These are phyloP conservation scores for Candida tallmaniae DNA, from an alignment of 805 yeast genomes.

Conservation along the genomic window DNA sequence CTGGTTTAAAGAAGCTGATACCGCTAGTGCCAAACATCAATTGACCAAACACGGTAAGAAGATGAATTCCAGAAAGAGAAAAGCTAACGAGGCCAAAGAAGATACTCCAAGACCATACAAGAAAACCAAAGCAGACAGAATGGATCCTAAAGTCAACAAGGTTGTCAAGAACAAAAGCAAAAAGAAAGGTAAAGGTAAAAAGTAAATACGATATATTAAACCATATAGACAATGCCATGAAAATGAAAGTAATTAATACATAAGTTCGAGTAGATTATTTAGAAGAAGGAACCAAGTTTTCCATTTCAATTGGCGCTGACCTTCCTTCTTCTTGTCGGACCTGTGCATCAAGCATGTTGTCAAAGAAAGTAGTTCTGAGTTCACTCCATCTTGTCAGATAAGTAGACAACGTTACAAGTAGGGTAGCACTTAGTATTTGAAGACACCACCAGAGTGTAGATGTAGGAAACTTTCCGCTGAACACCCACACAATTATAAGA, in stretches of 20 bases:
- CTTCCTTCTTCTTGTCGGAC: slow-evolving; percentile 17
- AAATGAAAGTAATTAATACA: no score
- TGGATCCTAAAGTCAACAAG: slow-evolving; percentile 32
- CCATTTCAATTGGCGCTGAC: slow-evolving; percentile 10
- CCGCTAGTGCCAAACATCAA: slow-evolving; percentile 34
- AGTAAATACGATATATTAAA: neutral
- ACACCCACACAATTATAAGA: slow-evolving; percentile 62
- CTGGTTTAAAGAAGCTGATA: slow-evolving; percentile 76
- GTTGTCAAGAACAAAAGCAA: slow-evolving; percentile 1
- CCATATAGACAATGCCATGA: no score
- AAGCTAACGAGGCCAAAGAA: slow-evolving; percentile 55
- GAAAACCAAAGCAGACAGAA: slow-evolving; percentile 75
- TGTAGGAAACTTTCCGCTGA: slow-evolving; percentile 63
- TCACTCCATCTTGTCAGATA: slow-evolving; percentile 93
- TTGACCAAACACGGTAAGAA: slow-evolving; percentile 49
- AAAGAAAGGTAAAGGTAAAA: slow-evolving; percentile 2
- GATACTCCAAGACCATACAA: slow-evolving; percentile 62
- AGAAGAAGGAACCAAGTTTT: slow-evolving; percentile 4
- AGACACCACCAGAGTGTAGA: slow-evolving; percentile 80
- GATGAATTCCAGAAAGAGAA: slow-evolving; percentile 66
- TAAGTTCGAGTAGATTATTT: no score
- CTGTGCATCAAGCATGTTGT: slow-evolving; percentile 62
- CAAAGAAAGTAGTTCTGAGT: slow-evolving; percentile 83
- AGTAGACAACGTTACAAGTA: slow-evolving; percentile 78
- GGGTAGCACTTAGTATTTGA: slow-evolving; percentile 61